phyloP scores from a whole-genome alignment of 2,329 filamentous ascomycete species.

The Xylariaceae sp. region DNA sequence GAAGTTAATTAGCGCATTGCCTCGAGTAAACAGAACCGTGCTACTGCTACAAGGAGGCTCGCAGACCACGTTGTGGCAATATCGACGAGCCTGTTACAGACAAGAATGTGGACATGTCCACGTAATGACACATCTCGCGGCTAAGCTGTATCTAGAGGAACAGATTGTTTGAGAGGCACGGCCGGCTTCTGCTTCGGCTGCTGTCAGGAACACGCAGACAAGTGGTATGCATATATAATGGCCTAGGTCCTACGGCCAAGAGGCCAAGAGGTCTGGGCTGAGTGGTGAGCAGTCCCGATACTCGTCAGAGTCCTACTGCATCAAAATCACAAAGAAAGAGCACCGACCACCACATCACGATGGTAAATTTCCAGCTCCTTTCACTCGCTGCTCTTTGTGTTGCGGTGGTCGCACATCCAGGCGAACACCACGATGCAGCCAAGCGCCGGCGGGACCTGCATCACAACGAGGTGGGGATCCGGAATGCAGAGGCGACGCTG shows the following conservation, averaged over 20 bases:
- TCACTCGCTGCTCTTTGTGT: constrained; percentile 19
- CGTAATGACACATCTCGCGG: constrained; percentile 19
- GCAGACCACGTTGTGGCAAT: not conserved
- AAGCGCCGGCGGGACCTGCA: constrained; percentile 38
- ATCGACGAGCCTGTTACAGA: constrained; percentile 14
- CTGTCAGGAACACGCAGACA: not conserved
- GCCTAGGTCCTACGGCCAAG: not conserved
- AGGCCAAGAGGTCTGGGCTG: not conserved
- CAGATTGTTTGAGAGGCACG: constrained; percentile 11
- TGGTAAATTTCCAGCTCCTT: constrained; percentile 18
- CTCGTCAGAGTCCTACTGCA: not conserved
- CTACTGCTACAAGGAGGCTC: not conserved
- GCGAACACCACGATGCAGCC: constrained; percentile 40
- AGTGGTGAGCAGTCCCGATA: not conserved
- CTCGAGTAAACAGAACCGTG: constrained; percentile 13
- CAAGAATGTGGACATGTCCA: constrained; percentile 1
- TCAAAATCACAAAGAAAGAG: not conserved
- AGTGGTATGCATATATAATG: constrained; percentile 10
- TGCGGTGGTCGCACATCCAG: constrained; percentile 44
- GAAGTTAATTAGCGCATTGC: not conserved
- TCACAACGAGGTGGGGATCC: constrained; percentile 41
- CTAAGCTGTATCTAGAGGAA: constrained; percentile 22
- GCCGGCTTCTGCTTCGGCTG: constrained; percentile 12
- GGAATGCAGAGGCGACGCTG: constrained; percentile 42
- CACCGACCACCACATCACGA: not conserved